phyloP scores from a whole-genome alignment of 495 filamentous ascomycete genomes.

The Amorphotheca resinae region DNA sequence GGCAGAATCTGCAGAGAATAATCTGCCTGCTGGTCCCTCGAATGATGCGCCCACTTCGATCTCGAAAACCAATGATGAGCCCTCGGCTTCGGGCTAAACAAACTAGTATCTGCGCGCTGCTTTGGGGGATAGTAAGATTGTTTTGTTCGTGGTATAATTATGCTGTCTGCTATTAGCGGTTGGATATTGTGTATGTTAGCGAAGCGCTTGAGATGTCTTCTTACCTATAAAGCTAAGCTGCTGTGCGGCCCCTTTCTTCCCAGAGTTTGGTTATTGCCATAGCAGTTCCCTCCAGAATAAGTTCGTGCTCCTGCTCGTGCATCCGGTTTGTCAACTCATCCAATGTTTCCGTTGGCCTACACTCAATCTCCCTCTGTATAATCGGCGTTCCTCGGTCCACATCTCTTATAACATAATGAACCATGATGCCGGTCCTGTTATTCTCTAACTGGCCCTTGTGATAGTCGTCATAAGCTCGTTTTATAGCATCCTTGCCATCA shows the following conservation, averaged over 20 bases:
- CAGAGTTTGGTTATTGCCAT: constrained; percentile 39
- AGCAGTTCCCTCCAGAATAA: constrained; percentile 55
- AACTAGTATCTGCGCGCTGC: constrained; percentile 13
- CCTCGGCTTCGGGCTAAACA: neutral
- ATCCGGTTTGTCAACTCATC: constrained; percentile 57
- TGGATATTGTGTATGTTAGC: neutral
- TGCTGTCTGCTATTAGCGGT: neutral
- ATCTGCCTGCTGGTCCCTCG: constrained; percentile 4
- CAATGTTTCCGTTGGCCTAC: constrained; percentile 52
- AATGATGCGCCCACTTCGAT: constrained; percentile 4
- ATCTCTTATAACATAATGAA: constrained; percentile 75
- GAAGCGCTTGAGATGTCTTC: neutral
- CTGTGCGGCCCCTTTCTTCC: constrained; percentile 16
- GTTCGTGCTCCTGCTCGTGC: constrained; percentile 55
- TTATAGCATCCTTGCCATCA: constrained; percentile 68
- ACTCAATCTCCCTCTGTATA: constrained; percentile 56
- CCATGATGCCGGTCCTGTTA: constrained; percentile 72
- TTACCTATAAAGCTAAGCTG: neutral
- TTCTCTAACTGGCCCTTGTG: constrained; percentile 53
- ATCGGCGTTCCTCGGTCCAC: constrained; percentile 75
- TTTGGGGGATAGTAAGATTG: neutral
- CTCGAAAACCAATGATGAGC: constrained; percentile 2
- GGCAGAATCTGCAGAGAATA: constrained; percentile 2
- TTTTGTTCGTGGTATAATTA: neutral
- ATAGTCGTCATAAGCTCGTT: constrained; percentile 65